These are phyloP conservation scores for Galeopsis tetrahit DNA, from an alignment of 257 asterid genomes.

Conservation along the genomic window DNA sequence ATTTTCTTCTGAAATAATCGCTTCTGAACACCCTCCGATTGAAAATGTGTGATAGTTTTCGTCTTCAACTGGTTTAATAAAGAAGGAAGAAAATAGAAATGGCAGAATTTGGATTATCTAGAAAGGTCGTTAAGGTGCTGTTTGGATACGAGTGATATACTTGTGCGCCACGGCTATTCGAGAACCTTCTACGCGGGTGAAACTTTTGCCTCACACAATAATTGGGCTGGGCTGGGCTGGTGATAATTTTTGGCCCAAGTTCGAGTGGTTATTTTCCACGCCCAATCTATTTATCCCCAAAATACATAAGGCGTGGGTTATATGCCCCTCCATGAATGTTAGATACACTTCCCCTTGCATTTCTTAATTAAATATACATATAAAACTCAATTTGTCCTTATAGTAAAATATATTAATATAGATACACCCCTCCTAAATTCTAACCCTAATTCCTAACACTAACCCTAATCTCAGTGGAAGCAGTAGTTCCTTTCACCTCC, in stretches of 20 bases:
- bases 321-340: too few relatives aligned
- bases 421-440: too few relatives aligned
- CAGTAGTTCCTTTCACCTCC: too few relatives aligned
- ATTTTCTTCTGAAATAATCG: constrained; percentile 40
- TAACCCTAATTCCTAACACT: too few relatives aligned
- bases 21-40: background rate
- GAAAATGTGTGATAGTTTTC: constrained; percentile 2
- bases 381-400: too few relatives aligned
- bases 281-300: too few relatives aligned
- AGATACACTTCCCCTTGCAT: too few relatives aligned
- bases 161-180: constrained; percentile 28
- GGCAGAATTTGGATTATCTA: background rate
- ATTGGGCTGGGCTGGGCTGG: background rate
- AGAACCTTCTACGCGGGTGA: constrained; percentile 32
- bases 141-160: constrained; percentile 2
- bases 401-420: too few relatives aligned
- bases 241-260: background rate
- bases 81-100: background rate
- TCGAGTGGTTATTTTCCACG: background rate
- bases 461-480: too few relatives aligned
- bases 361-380: too few relatives aligned
- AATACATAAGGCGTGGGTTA: too few relatives aligned
- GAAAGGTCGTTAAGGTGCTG: constrained; percentile 3
- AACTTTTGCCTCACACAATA: background rate
- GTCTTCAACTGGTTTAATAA: background rate